Percentiles rank a stretch among this genome's conserved stretches.
Conservation (phyloP, 2,329 filamentous ascomycete species). For the Aspergillus sp. region DNA sequence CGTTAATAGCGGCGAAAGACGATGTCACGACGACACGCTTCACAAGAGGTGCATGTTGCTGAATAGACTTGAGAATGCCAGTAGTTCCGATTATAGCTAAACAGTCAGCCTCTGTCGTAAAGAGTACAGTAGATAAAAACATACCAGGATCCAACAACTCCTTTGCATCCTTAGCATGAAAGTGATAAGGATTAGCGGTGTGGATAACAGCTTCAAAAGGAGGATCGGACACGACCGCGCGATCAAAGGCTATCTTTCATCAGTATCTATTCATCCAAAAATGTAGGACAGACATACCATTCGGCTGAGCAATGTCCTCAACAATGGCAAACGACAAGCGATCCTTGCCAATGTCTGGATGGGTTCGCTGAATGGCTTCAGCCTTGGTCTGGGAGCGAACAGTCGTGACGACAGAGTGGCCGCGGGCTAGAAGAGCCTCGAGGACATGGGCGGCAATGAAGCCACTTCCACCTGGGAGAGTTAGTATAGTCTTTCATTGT, state of each 20-base stretch:
- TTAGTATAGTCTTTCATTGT: background rate
- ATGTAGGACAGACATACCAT: background rate
- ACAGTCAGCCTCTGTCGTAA: no score
- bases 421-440: constrained; percentile 52
- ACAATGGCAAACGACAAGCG: constrained; percentile 64
- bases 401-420: constrained; percentile 52
- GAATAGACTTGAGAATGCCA: constrained; percentile 58
- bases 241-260: constrained; percentile 3
- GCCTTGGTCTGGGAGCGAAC: constrained; percentile 60
- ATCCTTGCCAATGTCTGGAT: constrained; percentile 48
- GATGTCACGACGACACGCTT: constrained; percentile 69
- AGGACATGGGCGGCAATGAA: constrained; percentile 63
- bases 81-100: constrained; percentile 59
- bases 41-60: constrained; percentile 59
- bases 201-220: constrained; percentile 71
- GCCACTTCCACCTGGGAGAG: constrained; percentile 50
- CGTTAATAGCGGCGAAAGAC: constrained; percentile 64
- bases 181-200: constrained; percentile 70
- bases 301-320: constrained; percentile 59
- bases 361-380: constrained; percentile 53
- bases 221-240: constrained; percentile 55
- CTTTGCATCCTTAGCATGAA: constrained; percentile 65
- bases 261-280: background rate
- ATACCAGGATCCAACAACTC: constrained; percentile 51
- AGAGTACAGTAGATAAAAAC: no score